Evolutionary conservation across 495 filamentous ascomycete species (phyloP).

Genomic region (Aspergillus avenaceus): DNA sequence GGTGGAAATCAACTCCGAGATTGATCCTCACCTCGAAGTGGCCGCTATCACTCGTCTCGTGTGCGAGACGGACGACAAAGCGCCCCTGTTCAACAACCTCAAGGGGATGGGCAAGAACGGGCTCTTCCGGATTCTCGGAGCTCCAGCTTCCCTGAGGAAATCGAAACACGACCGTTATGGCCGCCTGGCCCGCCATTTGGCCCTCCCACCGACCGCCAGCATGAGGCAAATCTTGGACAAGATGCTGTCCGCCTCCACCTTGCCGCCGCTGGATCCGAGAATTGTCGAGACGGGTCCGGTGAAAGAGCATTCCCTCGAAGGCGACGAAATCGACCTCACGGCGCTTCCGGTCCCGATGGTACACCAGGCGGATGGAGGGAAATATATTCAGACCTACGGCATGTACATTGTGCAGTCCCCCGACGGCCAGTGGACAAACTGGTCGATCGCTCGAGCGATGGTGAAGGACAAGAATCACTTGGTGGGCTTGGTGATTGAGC

Average conservation of each 20-base stretch:
- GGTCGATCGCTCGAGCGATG: conserved; percentile 40
- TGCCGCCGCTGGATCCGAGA: conserved; percentile 20
- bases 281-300: conserved; percentile 24
- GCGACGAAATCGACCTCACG: conserved; percentile 31
- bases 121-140: conserved; percentile 36
- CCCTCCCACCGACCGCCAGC: conserved; percentile 22
- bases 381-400: conserved; percentile 36
- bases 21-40: conserved; percentile 32
- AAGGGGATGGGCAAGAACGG: conserved; percentile 25
- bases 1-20: conserved; percentile 22
- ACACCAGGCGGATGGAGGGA: conserved; percentile 33
- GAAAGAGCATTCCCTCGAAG: conserved; percentile 27
- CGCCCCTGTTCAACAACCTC: conserved; percentile 36
- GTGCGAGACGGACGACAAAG: conserved; percentile 33
- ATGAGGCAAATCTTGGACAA: conserved; percentile 26
- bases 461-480: conserved; percentile 27
- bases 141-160: conserved; percentile 25
- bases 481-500: conserved; percentile 23
- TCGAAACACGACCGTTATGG: conserved; percentile 17
- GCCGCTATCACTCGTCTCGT: conserved; percentile 33
- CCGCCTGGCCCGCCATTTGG: conserved; percentile 29
- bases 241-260: conserved; percentile 19
- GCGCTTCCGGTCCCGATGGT: conserved; percentile 29
- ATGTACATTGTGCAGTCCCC: conserved; percentile 35
- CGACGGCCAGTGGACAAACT: conserved; percentile 34